phyloP scores from a whole-genome alignment of 1,284 basidiomycete species.

The Sanghuangporus sanghuang region DNA sequence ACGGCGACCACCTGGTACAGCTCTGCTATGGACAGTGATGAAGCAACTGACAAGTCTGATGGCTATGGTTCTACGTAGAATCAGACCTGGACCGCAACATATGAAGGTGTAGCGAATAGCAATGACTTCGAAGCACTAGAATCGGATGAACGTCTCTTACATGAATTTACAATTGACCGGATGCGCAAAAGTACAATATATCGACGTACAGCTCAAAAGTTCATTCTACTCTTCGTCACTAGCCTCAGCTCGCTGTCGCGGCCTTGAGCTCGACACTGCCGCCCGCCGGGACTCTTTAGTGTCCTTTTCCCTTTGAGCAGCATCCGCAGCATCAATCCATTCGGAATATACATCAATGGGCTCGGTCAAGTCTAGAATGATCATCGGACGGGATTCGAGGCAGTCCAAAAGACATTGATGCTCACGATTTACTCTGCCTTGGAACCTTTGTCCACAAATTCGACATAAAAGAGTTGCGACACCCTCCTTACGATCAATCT shows the following conservation, averaged over 20 bases:
- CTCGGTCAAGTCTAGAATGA: slow-evolving; percentile 67
- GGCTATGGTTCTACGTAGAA: too few species aligned
- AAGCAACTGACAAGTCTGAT: too few species aligned
- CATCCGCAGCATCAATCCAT: slow-evolving; percentile 89
- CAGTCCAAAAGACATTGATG: slow-evolving; percentile 19
- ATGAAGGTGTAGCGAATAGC: too few species aligned
- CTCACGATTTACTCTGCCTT: slow-evolving; percentile 82
- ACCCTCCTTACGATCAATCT: slow-evolving; percentile 80
- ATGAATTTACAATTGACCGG: neutral
- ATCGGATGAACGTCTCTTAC: too few species aligned
- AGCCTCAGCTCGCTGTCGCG: slow-evolving; percentile 20
- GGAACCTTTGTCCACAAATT: slow-evolving; percentile 77
- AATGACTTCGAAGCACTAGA: too few species aligned
- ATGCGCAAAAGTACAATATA: neutral
- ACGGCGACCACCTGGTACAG: too few species aligned
- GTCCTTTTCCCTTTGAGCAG: slow-evolving; percentile 49
- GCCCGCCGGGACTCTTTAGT: neutral
- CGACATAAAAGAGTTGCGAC: slow-evolving; percentile 72
- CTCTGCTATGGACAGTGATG: too few species aligned
- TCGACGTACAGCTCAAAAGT: neutral
- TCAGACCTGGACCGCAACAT: too few species aligned
- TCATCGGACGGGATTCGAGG: slow-evolving; percentile 12
- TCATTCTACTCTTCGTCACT: slow-evolving; percentile 23
- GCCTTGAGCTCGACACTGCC: neutral
- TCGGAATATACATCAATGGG: slow-evolving; percentile 88